phyloP scores from a whole-genome alignment of 164 flowering plant species.

The Aristolochia fimbriata region DNA sequence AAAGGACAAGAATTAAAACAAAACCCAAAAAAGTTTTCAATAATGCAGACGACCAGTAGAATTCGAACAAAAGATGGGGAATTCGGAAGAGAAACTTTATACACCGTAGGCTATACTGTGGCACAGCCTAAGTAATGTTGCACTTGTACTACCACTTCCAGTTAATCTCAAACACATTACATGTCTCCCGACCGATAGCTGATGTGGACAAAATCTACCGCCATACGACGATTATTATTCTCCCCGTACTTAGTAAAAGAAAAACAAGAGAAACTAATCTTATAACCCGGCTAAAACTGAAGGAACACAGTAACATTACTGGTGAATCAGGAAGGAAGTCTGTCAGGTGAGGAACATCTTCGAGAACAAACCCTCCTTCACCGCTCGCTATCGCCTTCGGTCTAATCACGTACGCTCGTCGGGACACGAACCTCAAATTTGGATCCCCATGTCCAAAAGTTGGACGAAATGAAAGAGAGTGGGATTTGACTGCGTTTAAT shows the following conservation, averaged over 20 bases:
- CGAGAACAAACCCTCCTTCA: slow-evolving; percentile 9
- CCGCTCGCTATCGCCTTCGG: neutral
- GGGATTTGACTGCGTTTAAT: neutral
- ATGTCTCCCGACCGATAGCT: no score
- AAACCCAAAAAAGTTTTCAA: no score
- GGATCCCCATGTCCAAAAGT: neutral
- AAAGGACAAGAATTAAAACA: neutral
- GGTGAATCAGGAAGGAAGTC: slow-evolving; percentile 6
- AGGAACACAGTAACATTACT: neutral
- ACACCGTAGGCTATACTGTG: no score
- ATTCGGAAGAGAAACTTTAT: neutral
- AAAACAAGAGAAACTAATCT: no score
- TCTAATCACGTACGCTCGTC: neutral
- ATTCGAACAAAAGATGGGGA: neutral
- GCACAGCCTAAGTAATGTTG: neutral
- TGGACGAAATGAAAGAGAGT: neutral
- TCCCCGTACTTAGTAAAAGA: no score
- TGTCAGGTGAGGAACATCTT: slow-evolving; percentile 9
- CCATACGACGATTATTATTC: no score
- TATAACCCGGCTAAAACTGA: no score
- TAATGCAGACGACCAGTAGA: neutral
- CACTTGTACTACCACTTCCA: neutral
- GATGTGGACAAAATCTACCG: no score
- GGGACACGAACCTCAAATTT: neutral
- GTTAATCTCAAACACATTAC: neutral